Evolutionary conservation across 2,329 filamentous ascomycete species (phyloP).

Genomic region (Clonostachys solani): DNA sequence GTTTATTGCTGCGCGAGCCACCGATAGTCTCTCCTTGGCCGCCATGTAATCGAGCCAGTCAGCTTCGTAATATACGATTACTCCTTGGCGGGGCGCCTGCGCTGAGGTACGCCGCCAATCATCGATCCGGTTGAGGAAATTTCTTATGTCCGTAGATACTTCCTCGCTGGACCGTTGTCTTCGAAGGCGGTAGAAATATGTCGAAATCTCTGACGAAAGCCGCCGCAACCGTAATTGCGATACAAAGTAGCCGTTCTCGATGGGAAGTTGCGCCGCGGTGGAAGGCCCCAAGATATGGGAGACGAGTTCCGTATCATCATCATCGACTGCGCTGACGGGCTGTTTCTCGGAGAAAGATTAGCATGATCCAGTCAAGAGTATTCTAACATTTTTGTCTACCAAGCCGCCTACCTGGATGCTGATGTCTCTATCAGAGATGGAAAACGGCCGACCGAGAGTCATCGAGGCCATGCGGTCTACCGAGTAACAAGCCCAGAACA

Average conservation of each 20-base stretch:
- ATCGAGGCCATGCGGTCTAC: constrained; percentile 24
- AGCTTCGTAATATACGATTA: neutral
- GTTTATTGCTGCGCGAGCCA: neutral
- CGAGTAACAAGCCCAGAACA: constrained; percentile 39
- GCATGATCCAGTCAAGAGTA: too few species aligned
- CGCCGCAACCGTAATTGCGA: neutral
- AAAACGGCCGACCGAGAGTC: neutral
- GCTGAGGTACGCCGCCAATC: neutral
- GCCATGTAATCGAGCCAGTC: neutral
- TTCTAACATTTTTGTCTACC: too few species aligned
- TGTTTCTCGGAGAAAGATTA: too few species aligned
- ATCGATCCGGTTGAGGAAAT: neutral
- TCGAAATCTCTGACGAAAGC: neutral
- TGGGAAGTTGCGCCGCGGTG: neutral
- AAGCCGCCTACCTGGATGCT: neutral
- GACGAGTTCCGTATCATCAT: too few species aligned
- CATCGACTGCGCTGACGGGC: too few species aligned
- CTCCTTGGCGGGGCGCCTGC: neutral
- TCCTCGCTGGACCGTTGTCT: neutral
- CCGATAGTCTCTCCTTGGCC: neutral
- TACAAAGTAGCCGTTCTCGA: neutral
- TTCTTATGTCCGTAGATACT: neutral
- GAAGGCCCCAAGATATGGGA: too few species aligned
- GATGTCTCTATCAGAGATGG: neutral
- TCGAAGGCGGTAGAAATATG: neutral